Evolutionary conservation across 345 rosid genomes (phyloP).

Genomic region (Pugionium cornutum): DNA sequence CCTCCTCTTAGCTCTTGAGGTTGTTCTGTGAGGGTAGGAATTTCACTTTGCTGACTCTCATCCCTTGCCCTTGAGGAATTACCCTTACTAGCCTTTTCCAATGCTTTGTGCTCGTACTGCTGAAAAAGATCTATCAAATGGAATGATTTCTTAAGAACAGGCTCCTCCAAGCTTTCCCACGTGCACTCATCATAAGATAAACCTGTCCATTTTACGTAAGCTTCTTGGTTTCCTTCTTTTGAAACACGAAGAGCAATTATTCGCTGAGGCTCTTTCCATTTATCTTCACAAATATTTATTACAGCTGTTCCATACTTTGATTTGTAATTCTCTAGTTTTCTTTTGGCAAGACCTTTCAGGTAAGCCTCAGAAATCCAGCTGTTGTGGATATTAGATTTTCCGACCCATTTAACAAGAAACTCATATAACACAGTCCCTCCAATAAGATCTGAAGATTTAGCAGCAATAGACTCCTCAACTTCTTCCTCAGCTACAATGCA

Average conservation of each 20-base stretch:
- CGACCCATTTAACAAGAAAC: constrained; percentile 96
- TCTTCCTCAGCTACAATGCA: constrained; percentile 42
- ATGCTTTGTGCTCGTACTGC: constrained; percentile 64
- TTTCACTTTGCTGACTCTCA: constrained; percentile 64
- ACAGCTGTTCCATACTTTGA: constrained; percentile 87
- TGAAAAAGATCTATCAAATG: constrained; percentile 66
- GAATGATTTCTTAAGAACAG: constrained; percentile 55
- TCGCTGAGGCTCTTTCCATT: constrained; percentile 97
- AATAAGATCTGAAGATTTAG: constrained; percentile 44
- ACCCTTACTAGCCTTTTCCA: constrained; percentile 58
- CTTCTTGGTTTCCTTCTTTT: constrained; percentile 65
- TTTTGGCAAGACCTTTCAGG: constrained; percentile 84
- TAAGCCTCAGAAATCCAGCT: constrained; percentile 91
- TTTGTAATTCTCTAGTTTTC: constrained; percentile 96
- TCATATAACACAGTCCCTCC: constrained; percentile 57
- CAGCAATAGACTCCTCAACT: constrained; percentile 45
- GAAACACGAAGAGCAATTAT: constrained; percentile 65
- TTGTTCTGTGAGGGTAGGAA: constrained; percentile 75
- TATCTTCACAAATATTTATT: constrained; percentile 92
- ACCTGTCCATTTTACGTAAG: constrained; percentile 92
- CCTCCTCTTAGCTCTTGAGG: constrained; percentile 94
- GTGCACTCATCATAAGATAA: constrained; percentile 98
- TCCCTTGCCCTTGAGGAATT: constrained; percentile 47
- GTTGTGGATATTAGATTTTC: constrained; percentile 88
- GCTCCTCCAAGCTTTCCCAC: constrained; percentile 94